Evolutionary conservation across 1,139 yeast species (phyloP).

Genomic region (Hanseniaspora sp.): DNA sequence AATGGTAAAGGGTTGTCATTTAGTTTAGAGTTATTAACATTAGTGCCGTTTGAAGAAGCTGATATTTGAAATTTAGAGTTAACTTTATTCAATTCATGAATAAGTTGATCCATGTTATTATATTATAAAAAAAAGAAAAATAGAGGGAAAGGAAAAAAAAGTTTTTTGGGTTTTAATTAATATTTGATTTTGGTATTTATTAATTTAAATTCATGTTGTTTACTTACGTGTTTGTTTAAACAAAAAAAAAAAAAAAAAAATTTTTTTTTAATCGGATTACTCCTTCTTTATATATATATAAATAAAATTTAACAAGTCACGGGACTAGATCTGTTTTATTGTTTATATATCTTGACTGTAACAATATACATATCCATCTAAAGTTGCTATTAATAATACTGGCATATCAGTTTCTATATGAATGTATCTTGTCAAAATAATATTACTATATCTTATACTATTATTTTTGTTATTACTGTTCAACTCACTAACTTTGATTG

Average conservation of each 20-base stretch:
- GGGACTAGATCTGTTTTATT: background rate
- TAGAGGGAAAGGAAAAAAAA: no score
- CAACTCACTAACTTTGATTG: background rate
- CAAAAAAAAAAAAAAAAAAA: no score
- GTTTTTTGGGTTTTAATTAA: no score
- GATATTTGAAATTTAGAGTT: slow-evolving; percentile 1
- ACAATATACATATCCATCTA: background rate
- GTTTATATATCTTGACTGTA: background rate
- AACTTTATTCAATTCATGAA: background rate
- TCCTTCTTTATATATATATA: no score
- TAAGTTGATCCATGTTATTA: background rate
- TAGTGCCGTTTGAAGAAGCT: background rate
- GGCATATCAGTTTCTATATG: background rate
- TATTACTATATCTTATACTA: background rate
- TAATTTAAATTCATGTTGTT: no score
- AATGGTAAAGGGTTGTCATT: slow-evolving; percentile 9
- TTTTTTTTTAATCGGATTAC: no score
- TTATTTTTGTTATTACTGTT: background rate
- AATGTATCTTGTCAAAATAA: background rate
- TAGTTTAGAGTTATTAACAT: no score
- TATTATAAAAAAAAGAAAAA: no score
- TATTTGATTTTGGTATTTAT: no score
- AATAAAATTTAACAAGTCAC: no score
- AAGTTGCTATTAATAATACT: background rate
- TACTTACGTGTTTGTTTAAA: no score